Percentiles rank a stretch among this genome's conserved stretches.
These are phyloP conservation scores for Leccinum truebloodii DNA, from an alignment of 768 basidiomycete genomes.

Conservation along the genomic window DNA sequence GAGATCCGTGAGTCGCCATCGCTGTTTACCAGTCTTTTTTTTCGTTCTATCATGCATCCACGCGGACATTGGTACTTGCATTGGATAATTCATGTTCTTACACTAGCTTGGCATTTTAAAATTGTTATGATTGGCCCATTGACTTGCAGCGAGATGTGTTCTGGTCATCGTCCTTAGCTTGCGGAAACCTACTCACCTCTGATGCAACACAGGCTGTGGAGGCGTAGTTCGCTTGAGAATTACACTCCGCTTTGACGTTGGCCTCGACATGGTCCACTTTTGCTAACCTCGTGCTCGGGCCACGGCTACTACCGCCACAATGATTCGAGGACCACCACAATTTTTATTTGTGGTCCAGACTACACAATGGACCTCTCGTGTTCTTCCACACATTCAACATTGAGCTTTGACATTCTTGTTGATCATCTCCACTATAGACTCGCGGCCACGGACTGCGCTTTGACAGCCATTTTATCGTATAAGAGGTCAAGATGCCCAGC, in stretches of 20 bases:
- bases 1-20: conserved; percentile 11
- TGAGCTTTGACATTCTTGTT: conserved; percentile 5
- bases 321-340: background rate
- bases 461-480: background rate
- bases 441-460: background rate
- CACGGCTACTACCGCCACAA: background rate
- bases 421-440: conserved; percentile 1
- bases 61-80: conserved; percentile 9
- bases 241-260: conserved; percentile 1
- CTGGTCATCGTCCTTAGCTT: background rate
- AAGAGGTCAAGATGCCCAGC: conserved; percentile 3
- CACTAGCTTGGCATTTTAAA: background rate
- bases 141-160: conserved; percentile 6
- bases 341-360: background rate
- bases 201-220: background rate
- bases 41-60: background rate
- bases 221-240: background rate
- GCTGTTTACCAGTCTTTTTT: background rate
- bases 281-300: conserved; percentile 2
- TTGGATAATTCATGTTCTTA: conserved; percentile 2
- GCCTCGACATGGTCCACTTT: background rate
- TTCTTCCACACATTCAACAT: background rate
- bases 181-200: background rate
- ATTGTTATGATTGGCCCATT: conserved; percentile 5
- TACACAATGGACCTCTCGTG: background rate